A percentile compares a stretch with the other conserved stretches of the same genome.
Evolutionary conservation across 106 monocot genomes (phyloP).

Genomic region (Dendrobium huoshanense): DNA sequence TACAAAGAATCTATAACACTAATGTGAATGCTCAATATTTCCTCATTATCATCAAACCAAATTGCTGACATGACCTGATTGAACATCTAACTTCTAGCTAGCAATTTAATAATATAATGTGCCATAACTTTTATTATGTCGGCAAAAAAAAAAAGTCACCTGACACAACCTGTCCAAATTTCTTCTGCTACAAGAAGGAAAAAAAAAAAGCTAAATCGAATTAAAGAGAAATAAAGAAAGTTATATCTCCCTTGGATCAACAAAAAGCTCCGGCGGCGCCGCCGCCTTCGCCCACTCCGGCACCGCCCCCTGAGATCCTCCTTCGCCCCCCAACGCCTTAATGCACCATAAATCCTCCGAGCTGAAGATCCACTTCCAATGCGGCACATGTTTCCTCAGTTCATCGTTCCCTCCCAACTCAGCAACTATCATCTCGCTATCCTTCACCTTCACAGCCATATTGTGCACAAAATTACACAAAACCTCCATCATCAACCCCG

Average conservation of each 20-base stretch:
- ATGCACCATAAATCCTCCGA: conserved; percentile 20
- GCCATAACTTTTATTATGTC: background rate
- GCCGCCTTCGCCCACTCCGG: conserved; percentile 9
- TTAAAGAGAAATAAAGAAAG: background rate
- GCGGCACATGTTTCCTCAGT: background rate
- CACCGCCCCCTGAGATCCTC: background rate
- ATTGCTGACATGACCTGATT: no score
- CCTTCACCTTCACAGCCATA: conserved; percentile 9
- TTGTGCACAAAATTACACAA: conserved; percentile 10
- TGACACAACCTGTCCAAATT: background rate
- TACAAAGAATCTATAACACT: no score
- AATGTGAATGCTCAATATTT: no score
- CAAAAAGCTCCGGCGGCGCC: conserved; percentile 3
- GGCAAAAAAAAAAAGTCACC: background rate
- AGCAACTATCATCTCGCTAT: background rate
- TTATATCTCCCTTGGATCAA: conserved; percentile 19
- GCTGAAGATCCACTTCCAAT: conserved; percentile 11
- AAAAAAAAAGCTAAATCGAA: background rate
- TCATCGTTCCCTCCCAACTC: conserved; percentile 3
- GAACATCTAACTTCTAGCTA: no score
- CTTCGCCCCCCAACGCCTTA: conserved; percentile 4
- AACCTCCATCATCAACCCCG: background rate
- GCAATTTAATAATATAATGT: background rate
- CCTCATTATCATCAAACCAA: no score
- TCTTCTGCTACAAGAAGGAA: background rate